A percentile compares a stretch with the other conserved stretches of the same genome.
phyloP scores from a whole-genome alignment of 2,329 filamentous ascomycete species.

The Colletotrichum sp. region DNA sequence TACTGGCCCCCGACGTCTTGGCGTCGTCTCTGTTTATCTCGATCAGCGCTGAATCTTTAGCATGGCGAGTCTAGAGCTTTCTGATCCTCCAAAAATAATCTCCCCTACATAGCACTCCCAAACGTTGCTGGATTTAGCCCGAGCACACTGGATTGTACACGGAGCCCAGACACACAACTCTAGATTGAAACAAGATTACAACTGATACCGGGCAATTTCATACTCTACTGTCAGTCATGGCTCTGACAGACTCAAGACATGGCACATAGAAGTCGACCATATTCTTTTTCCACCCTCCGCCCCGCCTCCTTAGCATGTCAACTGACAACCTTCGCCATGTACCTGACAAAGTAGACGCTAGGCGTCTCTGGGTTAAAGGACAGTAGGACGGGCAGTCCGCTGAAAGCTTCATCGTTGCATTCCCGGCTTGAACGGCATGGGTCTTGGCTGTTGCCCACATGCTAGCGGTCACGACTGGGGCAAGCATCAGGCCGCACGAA shows the following conservation, averaged over 20 bases:
- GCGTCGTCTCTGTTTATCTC: neutral
- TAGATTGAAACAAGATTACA: neutral
- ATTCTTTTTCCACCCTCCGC: neutral
- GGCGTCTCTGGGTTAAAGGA: neutral
- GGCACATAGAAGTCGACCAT: neutral
- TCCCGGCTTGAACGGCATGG: neutral
- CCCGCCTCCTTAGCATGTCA: neutral
- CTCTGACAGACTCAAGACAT: neutral
- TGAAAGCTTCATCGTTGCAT: conserved; percentile 14
- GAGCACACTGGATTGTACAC: neutral
- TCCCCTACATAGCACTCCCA: neutral
- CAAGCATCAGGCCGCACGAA: neutral
- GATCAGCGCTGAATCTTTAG: neutral
- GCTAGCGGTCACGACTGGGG: neutral
- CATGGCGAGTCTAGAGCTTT: neutral
- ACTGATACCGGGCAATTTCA: neutral
- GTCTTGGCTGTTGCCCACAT: neutral
- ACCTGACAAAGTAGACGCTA: neutral
- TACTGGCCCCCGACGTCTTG: neutral
- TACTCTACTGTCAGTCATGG: neutral
- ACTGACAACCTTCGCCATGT: neutral
- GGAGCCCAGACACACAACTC: neutral
- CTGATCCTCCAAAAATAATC: neutral
- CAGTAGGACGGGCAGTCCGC: neutral
- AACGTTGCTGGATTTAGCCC: neutral